phyloP scores from a whole-genome alignment of 1,284 basidiomycete genomes.

The Mycosarcoma maydis region DNA sequence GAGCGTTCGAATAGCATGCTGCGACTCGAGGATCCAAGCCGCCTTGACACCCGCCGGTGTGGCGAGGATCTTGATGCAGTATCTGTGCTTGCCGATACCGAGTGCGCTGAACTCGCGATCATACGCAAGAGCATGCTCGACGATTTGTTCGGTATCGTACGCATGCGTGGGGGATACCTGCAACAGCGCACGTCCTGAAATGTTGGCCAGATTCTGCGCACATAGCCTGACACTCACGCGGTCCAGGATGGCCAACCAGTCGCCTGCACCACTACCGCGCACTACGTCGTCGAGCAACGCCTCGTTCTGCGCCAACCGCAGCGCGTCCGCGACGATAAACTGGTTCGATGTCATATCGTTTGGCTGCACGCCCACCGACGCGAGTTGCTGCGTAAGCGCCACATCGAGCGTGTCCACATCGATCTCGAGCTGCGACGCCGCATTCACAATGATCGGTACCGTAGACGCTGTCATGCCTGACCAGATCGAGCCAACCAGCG shows the following conservation, averaged over 20 bases:
- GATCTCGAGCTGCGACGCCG: slow-evolving; percentile 36
- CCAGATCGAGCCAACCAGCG: background rate
- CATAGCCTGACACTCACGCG: slow-evolving; percentile 26
- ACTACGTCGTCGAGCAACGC: slow-evolving; percentile 22
- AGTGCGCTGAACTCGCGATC: slow-evolving; percentile 19
- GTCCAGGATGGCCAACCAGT: slow-evolving; percentile 31
- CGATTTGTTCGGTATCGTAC: slow-evolving; percentile 25
- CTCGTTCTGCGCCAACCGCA: slow-evolving; percentile 12
- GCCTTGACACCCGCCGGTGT: slow-evolving; percentile 66
- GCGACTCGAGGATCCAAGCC: slow-evolving; percentile 38
- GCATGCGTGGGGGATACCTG: slow-evolving; percentile 28
- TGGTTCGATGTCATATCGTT: slow-evolving; percentile 47
- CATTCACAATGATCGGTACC: slow-evolving; percentile 31
- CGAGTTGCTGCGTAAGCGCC: slow-evolving; percentile 28
- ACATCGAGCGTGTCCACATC: slow-evolving; percentile 38
- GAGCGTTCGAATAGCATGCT: slow-evolving; percentile 63
- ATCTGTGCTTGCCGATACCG: slow-evolving; percentile 50
- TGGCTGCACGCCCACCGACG: slow-evolving; percentile 29
- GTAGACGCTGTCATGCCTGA: slow-evolving; percentile 25
- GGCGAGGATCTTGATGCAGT: slow-evolving; percentile 67
- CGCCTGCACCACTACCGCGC: slow-evolving; percentile 15
- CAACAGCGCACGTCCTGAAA: slow-evolving; percentile 21
- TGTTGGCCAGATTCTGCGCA: slow-evolving; percentile 29
- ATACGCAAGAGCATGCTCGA: slow-evolving; percentile 28
- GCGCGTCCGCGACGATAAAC: slow-evolving; percentile 38